These are phyloP conservation scores for Hyphopichia fennica DNA, from an alignment of 1,139 yeast species.

Conservation along the genomic window DNA sequence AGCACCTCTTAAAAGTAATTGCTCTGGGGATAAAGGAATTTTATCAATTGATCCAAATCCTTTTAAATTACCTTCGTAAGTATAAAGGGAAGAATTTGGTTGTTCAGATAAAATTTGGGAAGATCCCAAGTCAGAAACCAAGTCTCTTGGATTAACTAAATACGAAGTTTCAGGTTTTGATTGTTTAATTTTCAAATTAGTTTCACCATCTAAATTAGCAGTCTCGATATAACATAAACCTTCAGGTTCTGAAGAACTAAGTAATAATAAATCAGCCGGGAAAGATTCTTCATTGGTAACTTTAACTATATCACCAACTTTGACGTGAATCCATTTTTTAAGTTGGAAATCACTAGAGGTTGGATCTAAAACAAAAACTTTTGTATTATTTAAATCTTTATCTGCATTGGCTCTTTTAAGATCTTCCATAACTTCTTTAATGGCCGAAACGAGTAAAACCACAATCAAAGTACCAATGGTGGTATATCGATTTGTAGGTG, in stretches of 20 bases:
- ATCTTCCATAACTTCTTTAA: slow-evolving; percentile 90
- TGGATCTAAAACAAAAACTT: slow-evolving; percentile 67
- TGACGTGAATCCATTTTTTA: slow-evolving; percentile 82
- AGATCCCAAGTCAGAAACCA: slow-evolving; percentile 38
- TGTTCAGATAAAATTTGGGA: slow-evolving; percentile 72
- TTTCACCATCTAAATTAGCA: slow-evolving; percentile 96
- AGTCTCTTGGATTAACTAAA: slow-evolving; percentile 66
- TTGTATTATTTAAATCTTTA: slow-evolving; percentile 81
- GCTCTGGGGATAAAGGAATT: slow-evolving; percentile 82
- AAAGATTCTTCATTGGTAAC: slow-evolving; percentile 87
- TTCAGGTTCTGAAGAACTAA: slow-evolving; percentile 96
- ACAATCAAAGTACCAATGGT: slow-evolving; percentile 88
- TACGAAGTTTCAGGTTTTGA: slow-evolving; percentile 76
- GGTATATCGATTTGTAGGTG: slow-evolving; percentile 95
- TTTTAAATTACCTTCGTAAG: slow-evolving; percentile 85
- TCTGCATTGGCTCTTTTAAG: slow-evolving; percentile 87
- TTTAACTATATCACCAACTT: slow-evolving; percentile 88
- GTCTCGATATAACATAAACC: slow-evolving; percentile 97
- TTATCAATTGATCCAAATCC: slow-evolving; percentile 53
- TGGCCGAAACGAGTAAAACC: slow-evolving; percentile 85
- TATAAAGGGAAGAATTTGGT: slow-evolving; percentile 92
- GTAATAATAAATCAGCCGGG: slow-evolving; percentile 86
- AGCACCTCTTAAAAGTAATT: slow-evolving; percentile 90
- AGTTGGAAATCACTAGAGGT: slow-evolving; percentile 58
- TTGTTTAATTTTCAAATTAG: slow-evolving; percentile 93